These are phyloP conservation scores for Rhizoclosmatium sp. DNA, from an alignment of 192 early-diverging fungal species.

Conservation along the genomic window DNA sequence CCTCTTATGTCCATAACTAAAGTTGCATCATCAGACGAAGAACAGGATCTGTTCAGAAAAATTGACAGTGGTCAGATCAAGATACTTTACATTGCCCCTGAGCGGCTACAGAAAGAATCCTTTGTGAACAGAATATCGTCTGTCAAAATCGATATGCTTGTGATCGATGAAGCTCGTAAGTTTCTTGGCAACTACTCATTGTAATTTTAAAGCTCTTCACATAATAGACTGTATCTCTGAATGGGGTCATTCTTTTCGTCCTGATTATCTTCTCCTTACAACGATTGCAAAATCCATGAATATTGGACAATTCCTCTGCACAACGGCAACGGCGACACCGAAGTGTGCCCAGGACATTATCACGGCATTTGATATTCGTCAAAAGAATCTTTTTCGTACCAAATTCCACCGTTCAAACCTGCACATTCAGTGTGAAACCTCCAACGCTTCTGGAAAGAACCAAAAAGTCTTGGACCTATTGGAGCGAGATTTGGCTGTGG, in stretches of 20 bases:
- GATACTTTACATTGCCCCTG: conserved; percentile 80
- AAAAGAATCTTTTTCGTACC: conserved; percentile 66
- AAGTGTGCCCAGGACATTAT: conserved; percentile 78
- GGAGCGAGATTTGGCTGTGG: background rate
- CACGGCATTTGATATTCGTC: conserved; percentile 66
- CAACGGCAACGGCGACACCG: conserved; percentile 84
- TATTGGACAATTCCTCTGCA: conserved; percentile 75
- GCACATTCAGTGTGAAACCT: conserved; percentile 33
- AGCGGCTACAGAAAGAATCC: conserved; percentile 70
- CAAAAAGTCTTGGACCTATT: background rate
- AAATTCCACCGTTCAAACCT: conserved; percentile 83
- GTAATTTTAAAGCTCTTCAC: background rate
- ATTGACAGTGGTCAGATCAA: conserved; percentile 61
- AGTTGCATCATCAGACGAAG: conserved; percentile 47
- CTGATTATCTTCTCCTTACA: conserved; percentile 74
- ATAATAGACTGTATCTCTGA: conserved; percentile 75
- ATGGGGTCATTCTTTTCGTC: conserved; percentile 89
- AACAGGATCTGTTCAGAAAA: conserved; percentile 52
- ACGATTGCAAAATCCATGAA: conserved; percentile 63
- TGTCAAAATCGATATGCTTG: conserved; percentile 67
- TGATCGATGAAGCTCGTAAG: conserved; percentile 84
- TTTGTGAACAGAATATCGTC: conserved; percentile 61
- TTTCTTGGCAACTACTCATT: background rate
- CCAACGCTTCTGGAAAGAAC: conserved; percentile 31
- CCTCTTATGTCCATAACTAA: background rate